A percentile compares a stretch with the other conserved stretches of the same genome.
phyloP scores from a whole-genome alignment of 2,329 filamentous ascomycete species.

The Colletotrichum echinochloae region DNA sequence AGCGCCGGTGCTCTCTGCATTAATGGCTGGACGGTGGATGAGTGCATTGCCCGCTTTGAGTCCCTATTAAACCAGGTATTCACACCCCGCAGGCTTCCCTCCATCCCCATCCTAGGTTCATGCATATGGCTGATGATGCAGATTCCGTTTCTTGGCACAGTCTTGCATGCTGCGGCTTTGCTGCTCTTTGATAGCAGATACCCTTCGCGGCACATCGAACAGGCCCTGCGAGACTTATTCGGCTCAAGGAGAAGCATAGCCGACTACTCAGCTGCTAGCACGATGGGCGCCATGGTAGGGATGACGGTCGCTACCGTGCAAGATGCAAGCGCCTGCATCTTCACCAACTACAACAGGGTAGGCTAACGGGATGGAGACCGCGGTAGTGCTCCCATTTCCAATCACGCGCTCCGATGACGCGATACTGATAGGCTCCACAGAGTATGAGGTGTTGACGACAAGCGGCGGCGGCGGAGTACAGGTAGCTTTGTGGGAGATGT shows the following conservation, averaged over 20 bases:
- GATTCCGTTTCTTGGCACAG: conserved; percentile 10
- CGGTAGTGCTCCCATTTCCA: neutral
- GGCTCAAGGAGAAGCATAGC: neutral
- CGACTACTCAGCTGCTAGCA: conserved; percentile 8
- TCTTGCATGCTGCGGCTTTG: neutral
- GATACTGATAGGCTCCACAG: neutral
- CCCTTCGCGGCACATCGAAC: conserved; percentile 11
- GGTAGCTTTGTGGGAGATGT: neutral
- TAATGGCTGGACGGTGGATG: conserved; percentile 13
- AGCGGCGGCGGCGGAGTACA: too few relatives aligned
- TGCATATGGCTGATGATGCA: conserved; percentile 10
- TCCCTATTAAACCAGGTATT: conserved; percentile 8
- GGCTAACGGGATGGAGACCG: neutral
- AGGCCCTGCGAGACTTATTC: conserved; percentile 12
- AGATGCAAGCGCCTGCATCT: conserved; percentile 16
- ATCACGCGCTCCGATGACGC: neutral
- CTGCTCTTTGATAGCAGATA: conserved; percentile 15
- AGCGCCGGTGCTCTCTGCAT: conserved; percentile 11
- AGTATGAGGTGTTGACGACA: neutral
- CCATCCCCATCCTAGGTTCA: conserved; percentile 2
- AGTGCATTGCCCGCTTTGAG: conserved; percentile 17
- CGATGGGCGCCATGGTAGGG: conserved; percentile 4
- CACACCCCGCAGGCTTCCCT: neutral
- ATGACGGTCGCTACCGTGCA: conserved; percentile 18
- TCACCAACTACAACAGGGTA: conserved; percentile 26